Conservation (phyloP, 805 yeast genomes). For the Scheffersomyces coipomensis region DNA sequence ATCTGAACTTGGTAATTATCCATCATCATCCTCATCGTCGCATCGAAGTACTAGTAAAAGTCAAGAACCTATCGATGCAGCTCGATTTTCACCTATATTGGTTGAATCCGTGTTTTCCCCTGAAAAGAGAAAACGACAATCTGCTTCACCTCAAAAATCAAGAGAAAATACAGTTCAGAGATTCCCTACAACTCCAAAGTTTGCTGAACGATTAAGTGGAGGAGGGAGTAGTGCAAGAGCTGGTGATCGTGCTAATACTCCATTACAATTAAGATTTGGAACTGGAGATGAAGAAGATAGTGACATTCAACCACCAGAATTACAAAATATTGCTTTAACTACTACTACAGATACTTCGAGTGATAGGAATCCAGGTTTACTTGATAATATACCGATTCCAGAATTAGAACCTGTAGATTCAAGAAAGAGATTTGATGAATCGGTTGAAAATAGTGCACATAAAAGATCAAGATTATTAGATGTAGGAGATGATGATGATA, state of each 20-base stretch:
- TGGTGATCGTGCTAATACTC: slow-evolving; percentile 22
- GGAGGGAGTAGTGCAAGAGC: slow-evolving; percentile 10
- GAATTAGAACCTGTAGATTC: slow-evolving; percentile 18
- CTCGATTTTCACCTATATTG: slow-evolving; percentile 17
- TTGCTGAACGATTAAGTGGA: slow-evolving; percentile 23
- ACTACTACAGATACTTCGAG: background rate
- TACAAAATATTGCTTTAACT: slow-evolving; percentile 7
- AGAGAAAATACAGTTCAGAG: slow-evolving; percentile 25
- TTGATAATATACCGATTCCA: slow-evolving; percentile 18
- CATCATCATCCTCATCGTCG: slow-evolving; percentile 2
- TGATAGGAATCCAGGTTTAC: slow-evolving; percentile 2
- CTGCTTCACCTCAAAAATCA: slow-evolving; percentile 1
- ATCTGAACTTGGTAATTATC: slow-evolving; percentile 29
- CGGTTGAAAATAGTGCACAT: background rate
- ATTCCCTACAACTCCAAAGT: slow-evolving; percentile 49
- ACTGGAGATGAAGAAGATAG: slow-evolving; percentile 29
- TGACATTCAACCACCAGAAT: slow-evolving; percentile 27
- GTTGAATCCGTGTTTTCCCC: slow-evolving; percentile 1
- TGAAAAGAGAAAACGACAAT: background rate
- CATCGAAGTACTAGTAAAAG: background rate
- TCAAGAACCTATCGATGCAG: slow-evolving; percentile 3
- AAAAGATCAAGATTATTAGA: slow-evolving; percentile 1
- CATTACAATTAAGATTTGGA: slow-evolving; percentile 18
- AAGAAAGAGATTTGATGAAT: slow-evolving; percentile 1
- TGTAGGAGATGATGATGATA: slow-evolving; percentile 21